These are phyloP conservation scores for Apiosordaria backusii DNA, from an alignment of 495 filamentous ascomycete genomes.

Conservation along the genomic window DNA sequence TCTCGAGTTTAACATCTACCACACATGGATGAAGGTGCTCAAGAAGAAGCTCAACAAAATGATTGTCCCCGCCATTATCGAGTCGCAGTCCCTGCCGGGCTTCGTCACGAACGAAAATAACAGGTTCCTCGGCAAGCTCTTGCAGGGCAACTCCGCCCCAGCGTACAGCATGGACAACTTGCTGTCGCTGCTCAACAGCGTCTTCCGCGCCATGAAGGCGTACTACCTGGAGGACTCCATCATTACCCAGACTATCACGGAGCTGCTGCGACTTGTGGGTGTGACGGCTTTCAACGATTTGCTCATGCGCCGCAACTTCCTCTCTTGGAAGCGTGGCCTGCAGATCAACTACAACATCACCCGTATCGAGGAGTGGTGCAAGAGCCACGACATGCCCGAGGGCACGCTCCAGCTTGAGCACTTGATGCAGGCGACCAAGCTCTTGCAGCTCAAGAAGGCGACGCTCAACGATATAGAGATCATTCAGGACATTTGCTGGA, in stretches of 20 bases:
- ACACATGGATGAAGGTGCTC: slow-evolving; percentile 99
- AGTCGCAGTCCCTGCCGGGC: slow-evolving; percentile 95
- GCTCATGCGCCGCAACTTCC: slow-evolving; percentile 95
- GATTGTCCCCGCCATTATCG: slow-evolving; percentile 98
- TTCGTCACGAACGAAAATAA: slow-evolving; percentile 99
- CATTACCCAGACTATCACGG: slow-evolving; percentile 90
- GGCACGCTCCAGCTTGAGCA: slow-evolving; percentile 97
- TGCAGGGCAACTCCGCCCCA: slow-evolving; percentile 80
- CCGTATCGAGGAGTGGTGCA: slow-evolving; percentile 99
- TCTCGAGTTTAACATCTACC: slow-evolving; percentile 99
- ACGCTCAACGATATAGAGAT: slow-evolving; percentile 99
- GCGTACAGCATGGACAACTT: slow-evolving; percentile 99
- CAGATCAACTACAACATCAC: slow-evolving; percentile 99
- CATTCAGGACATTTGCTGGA: slow-evolving; percentile 99
- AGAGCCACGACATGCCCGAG: slow-evolving; percentile 99
- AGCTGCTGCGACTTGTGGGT: slow-evolving; percentile 88
- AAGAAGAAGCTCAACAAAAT: slow-evolving; percentile 99
- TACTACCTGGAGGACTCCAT: slow-evolving; percentile 96
- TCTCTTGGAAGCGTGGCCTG: slow-evolving; percentile 97
- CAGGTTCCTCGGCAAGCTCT: slow-evolving; percentile 93
- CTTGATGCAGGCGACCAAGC: slow-evolving; percentile 99
- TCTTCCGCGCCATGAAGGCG: slow-evolving; percentile 96
- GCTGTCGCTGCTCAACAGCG: slow-evolving; percentile 91
- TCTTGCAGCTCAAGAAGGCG: slow-evolving; percentile 97
- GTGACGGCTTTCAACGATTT: slow-evolving; percentile 99